Evolutionary conservation across 2,329 filamentous ascomycete species (phyloP).

Genomic region (Parafenestella ontariensis): DNA sequence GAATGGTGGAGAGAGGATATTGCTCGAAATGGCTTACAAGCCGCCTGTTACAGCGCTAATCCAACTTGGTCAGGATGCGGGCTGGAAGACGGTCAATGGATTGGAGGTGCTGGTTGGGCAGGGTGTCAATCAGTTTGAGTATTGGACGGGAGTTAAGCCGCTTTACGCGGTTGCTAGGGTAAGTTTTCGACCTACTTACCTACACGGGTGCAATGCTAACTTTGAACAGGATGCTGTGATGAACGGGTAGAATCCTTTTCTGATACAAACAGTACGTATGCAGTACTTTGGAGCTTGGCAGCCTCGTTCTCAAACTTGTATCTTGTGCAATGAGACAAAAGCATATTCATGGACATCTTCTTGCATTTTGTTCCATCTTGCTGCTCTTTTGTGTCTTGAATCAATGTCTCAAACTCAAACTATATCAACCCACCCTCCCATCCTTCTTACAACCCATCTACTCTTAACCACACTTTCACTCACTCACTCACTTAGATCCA

Average conservation of each 20-base stretch:
- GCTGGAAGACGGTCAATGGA: conserved; percentile 85
- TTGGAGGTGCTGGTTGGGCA: conserved; percentile 90
- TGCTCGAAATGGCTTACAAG: conserved; percentile 97
- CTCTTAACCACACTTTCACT: too few relatives aligned
- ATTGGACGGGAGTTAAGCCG: conserved; percentile 83
- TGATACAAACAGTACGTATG: neutral
- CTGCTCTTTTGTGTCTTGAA: neutral
- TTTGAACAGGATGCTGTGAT: conserved; percentile 21
- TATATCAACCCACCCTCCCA: too few relatives aligned
- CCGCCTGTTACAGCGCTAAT: conserved; percentile 84
- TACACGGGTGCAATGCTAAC: conserved; percentile 5
- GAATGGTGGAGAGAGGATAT: conserved; percentile 53
- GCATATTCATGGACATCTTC: neutral
- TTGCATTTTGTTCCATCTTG: neutral
- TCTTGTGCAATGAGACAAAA: neutral
- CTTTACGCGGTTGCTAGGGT: conserved; percentile 73
- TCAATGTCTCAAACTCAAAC: too few relatives aligned
- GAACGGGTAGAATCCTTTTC: conserved; percentile 6
- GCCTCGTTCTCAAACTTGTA: neutral
- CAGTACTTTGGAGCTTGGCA: neutral
- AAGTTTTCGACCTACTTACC: conserved; percentile 29
- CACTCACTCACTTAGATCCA: too few relatives aligned
- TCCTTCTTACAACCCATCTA: too few relatives aligned
- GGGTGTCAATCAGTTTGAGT: conserved; percentile 82
- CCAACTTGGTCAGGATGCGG: conserved; percentile 76